These are phyloP conservation scores for Inga leiocalycina DNA, from an alignment of 306 rosid genomes.

Conservation along the genomic window DNA sequence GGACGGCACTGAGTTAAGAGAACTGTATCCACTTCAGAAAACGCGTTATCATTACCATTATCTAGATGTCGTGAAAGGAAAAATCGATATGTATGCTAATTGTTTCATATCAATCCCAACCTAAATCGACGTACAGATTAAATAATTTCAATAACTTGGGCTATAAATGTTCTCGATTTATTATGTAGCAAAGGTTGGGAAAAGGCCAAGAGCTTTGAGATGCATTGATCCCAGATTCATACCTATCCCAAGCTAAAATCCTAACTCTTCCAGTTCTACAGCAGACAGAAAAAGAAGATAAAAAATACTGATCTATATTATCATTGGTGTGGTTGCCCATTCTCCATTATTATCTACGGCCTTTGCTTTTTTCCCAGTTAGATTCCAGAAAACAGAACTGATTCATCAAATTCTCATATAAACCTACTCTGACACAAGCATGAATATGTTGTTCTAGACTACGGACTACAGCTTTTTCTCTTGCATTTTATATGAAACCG, in stretches of 20 bases:
- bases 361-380: background rate
- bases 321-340: background rate
- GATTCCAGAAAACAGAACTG: background rate
- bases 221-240: background rate
- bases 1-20: conserved; percentile 8
- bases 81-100: background rate
- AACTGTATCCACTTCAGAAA: conserved; percentile 4
- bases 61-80: background rate
- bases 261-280: background rate
- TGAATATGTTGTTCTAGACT: background rate
- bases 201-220: background rate
- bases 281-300: background rate
- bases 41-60: background rate
- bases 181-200: background rate
- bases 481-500: background rate
- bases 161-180: background rate
- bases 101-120: background rate
- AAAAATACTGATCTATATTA: background rate
- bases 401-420: background rate
- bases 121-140: background rate
- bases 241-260: conserved; percentile 12
- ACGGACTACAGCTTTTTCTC: background rate
- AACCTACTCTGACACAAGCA: conserved; percentile 7
- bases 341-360: background rate
- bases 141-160: background rate